Base-by-base conservation (phyloP, 805 yeast species). In the Wickerhamiella musiphila region DNA sequence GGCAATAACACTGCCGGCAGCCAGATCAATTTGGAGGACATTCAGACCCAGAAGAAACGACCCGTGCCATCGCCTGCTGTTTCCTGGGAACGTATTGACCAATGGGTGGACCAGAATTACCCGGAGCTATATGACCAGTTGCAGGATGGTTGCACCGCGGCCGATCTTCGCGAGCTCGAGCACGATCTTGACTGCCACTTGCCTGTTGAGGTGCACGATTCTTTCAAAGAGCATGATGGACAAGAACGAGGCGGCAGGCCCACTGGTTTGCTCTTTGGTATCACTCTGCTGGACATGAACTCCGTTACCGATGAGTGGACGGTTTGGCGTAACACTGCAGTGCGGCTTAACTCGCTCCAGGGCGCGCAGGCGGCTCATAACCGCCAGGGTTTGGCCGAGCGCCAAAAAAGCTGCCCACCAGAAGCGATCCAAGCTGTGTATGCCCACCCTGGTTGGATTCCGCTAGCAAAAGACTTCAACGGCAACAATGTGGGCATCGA, bases 401-500 rank as follows among this genome's bases (percentile, higher is more conserved):
- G 54, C 51, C 75, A 76, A 55, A 64, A 63, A 36, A 73, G 90
- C 1, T 62, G 81, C 11, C 98, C 98, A 6, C 78, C 78, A 13
- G 74, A 73, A 5, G 58, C 73, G 9, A 61, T 83, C 28, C 78
- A 78, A 50, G 65, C 68, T 6, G 70, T 72, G 5, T 90, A 82
- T 54, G 86, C 94, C n/a, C 81, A 81, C 52, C 72, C 81, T 4
- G 70, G 68, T 46, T 86, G 98, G 98, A 72, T 86, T 37, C 96
- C 98, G 3, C 54, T 86, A 32, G 70, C 79, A 23, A 81, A 86
- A 30, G 98, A 86, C 52, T 72, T 69, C 33, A 75, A 72, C 15
- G 98, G 98, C 28, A 86, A 86, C 57, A 84, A 83, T 53, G 73
- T 86, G 41, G 98, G 83, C 32, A 61, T 90, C 11, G 98, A 86